A percentile compares a stretch with the other conserved stretches of the same genome.
These are phyloP conservation scores for Mycena amicta DNA, from an alignment of 768 basidiomycete genomes.

Conservation along the genomic window DNA sequence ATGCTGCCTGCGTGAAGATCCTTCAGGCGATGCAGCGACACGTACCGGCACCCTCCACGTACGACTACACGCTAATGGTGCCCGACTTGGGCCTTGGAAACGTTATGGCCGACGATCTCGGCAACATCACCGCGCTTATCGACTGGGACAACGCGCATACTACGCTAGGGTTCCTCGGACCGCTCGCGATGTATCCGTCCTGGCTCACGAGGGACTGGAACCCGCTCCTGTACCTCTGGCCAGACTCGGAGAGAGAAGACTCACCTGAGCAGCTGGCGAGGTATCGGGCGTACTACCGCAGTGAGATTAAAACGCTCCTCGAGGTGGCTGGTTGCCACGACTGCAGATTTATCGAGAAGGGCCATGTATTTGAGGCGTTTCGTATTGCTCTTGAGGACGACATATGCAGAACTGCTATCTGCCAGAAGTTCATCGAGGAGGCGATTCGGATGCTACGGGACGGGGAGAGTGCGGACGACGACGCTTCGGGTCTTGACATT, in stretches of 20 bases:
- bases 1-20: background rate
- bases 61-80: conserved; percentile 25
- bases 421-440: background rate
- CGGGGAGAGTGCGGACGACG: background rate
- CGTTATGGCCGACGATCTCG: background rate
- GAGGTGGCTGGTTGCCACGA: background rate
- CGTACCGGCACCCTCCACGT: background rate
- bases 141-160: conserved; percentile 18
- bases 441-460: background rate
- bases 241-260: conserved; percentile 12
- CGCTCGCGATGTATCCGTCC: conserved; percentile 27
- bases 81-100: conserved; percentile 14
- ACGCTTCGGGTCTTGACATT: background rate
- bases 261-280: conserved; percentile 10
- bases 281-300: conserved; percentile 13
- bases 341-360: conserved; percentile 7
- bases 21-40: background rate
- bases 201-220: conserved; percentile 33
- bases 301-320: background rate
- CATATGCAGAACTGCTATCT: background rate
- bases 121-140: conserved; percentile 2
- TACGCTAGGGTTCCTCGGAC: conserved; percentile 20
- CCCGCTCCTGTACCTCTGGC: conserved; percentile 24
- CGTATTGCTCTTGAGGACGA: conserved; percentile 4
- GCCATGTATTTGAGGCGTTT: conserved; percentile 15